These are phyloP conservation scores for Erodium maritimum DNA, from an alignment of 345 rosid genomes.

Conservation along the genomic window DNA sequence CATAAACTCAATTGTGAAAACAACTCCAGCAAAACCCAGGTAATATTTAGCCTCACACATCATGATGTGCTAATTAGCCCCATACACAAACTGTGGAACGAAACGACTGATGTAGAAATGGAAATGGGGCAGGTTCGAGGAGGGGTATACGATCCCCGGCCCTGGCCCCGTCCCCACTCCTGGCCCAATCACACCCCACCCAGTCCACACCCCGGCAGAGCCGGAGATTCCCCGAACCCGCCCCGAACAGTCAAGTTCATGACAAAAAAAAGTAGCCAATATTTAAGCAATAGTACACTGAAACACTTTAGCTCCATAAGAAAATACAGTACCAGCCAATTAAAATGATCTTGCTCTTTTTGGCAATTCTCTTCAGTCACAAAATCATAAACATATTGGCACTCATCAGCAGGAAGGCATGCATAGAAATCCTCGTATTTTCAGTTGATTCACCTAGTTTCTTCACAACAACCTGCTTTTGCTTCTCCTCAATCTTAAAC, in stretches of 20 bases:
- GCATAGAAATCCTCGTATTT: slow-evolving; percentile 44
- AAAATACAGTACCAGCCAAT: slow-evolving; percentile 40
- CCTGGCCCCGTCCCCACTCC: no score
- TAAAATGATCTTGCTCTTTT: slow-evolving; percentile 56
- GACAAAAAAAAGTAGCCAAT: neutral
- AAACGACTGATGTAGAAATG: no score
- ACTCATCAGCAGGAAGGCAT: slow-evolving; percentile 54
- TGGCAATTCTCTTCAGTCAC: slow-evolving; percentile 55
- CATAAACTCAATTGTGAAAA: no score
- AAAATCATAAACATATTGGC: slow-evolving; percentile 55
- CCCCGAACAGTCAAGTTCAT: neutral
- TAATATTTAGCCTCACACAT: no score
- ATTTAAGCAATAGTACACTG: neutral
- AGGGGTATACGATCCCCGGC: no score
- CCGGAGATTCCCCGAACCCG: slow-evolving; percentile 50
- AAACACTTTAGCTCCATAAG: neutral
- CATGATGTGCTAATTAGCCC: no score
- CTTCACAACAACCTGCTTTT: slow-evolving; percentile 55
- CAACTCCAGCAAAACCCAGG: no score
- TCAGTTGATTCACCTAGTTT: slow-evolving; percentile 52
- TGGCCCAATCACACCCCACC: no score
- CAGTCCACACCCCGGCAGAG: slow-evolving; percentile 44
- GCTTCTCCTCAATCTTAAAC: slow-evolving; percentile 53
- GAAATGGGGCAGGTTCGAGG: no score
- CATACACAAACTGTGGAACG: no score